Base-by-base conservation (phyloP, 352 stramenopile genomes). In the Pythium phragmiticola region DNA sequence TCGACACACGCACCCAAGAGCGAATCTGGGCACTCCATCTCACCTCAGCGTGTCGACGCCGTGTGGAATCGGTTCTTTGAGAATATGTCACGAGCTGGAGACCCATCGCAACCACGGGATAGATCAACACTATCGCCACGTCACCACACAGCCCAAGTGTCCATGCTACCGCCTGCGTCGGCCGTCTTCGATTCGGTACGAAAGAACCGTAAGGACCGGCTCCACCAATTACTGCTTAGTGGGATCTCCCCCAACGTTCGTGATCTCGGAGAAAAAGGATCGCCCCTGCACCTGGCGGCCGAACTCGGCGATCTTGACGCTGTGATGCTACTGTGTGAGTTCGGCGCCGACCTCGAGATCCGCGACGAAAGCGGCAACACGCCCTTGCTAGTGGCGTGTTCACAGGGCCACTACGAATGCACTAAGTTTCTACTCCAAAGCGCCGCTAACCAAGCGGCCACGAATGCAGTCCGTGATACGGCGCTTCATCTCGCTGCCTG, bases 1-100 rank as follows among this genome's bases (percentile, higher is more conserved):
- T 30, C 26, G 26, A 54, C 42, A 4, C 9, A 30, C 4, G 53
- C 55, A 23, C 16, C 55, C 16, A 62, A 54, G 43, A 54, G 42
- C 30, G 51, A 50, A 14, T 36, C 39, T 19, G 52, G 52, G 12
- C 33, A 12, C 26, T 37, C 66, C 2, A 65, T 80, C 43, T 78
- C 78, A 61, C 74, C 78, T 0, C 56, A 73, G 2, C 70, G 81
- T 4, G 79, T 91, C 7, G 77, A 73, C 57, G 84, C 80, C 23
- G 78, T 93, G 19, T 93, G 82, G 84, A 89, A 84, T 55, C 73
- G 72, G 17, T 93, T 93, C 56, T 93, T 91, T 65, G 78, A 86
- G 45, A 93, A 93, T 30, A 66, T 89, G 57, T 76, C 64, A 1
- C 55, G 70, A 26, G 60, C 57, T 14, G 71, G 52, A 13, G 77